These are phyloP conservation scores for Trichoderma reesei DNA, from an alignment of 495 filamentous ascomycete genomes.

Conservation along the genomic window DNA sequence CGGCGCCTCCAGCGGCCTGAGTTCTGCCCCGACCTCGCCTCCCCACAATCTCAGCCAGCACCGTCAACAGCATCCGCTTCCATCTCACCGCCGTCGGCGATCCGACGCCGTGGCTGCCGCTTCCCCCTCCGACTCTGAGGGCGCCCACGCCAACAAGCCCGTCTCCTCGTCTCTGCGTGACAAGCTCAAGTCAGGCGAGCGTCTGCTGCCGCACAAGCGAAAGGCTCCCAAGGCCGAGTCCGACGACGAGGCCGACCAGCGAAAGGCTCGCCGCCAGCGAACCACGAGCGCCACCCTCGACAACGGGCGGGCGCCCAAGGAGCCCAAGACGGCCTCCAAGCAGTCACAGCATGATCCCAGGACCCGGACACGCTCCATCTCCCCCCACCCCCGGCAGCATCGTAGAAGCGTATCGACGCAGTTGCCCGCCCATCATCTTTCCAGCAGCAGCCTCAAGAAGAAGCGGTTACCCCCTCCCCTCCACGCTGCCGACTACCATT, in stretches of 20 bases:
- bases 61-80: constrained; percentile 26
- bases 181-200: constrained; percentile 30
- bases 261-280: constrained; percentile 38
- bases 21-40: constrained; percentile 45
- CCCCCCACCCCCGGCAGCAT: constrained; percentile 48
- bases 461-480: constrained; percentile 48
- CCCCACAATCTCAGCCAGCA: constrained; percentile 29
- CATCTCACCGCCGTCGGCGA: constrained; percentile 6
- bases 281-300: constrained; percentile 34
- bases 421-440: constrained; percentile 40
- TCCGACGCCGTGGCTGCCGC: constrained; percentile 1
- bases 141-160: constrained; percentile 22
- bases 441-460: constrained; percentile 45
- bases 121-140: constrained; percentile 36
- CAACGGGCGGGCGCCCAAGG: constrained; percentile 16
- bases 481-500: constrained; percentile 53
- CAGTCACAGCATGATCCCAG: constrained; percentile 19
- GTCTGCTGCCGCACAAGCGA: constrained; percentile 31
- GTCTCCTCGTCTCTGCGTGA: constrained; percentile 21
- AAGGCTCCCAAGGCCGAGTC: constrained; percentile 38
- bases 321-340: constrained; percentile 4
- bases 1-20: constrained; percentile 39
- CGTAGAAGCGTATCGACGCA: constrained; percentile 60
- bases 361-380: constrained; percentile 46
- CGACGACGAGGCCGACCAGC: constrained; percentile 38